phyloP scores from a whole-genome alignment of 2,329 filamentous ascomycete genomes.

The Neonectria ditissima region DNA sequence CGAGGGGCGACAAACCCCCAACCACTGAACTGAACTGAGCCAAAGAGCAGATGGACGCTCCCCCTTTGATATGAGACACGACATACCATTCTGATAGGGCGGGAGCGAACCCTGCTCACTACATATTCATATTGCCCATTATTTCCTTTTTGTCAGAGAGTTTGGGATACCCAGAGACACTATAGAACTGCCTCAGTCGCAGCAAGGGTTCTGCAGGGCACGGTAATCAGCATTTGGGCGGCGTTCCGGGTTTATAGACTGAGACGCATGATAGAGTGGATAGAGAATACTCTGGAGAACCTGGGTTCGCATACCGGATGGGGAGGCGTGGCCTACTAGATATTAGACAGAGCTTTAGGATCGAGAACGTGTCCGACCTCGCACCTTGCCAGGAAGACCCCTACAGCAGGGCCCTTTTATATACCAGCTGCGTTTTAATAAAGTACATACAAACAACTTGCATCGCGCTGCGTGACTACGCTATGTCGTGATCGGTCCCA shows the following conservation, averaged over 20 bases:
- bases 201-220: not conserved
- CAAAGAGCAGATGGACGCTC: constrained; percentile 1
- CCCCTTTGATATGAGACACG: constrained; percentile 2
- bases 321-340: not conserved
- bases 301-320: not conserved
- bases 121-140: constrained; percentile 1
- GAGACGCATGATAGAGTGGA: constrained; percentile 8
- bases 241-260: constrained; percentile 20
- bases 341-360: not conserved
- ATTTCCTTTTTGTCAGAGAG: constrained; percentile 1
- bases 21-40: not conserved
- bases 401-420: not conserved
- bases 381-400: constrained; percentile 9
- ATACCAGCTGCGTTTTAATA: not conserved
- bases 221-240: constrained; percentile 13
- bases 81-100: not conserved
- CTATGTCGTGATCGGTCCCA: not conserved
- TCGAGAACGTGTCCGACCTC: not conserved
- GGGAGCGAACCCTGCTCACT: constrained; percentile 1
- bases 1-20: constrained; percentile 1
- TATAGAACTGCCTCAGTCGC: not conserved
- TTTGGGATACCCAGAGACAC: constrained; percentile 1
- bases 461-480: not conserved
- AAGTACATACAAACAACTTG: not conserved
- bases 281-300: constrained; percentile 3